A percentile compares a stretch with the other conserved stretches of the same genome.
These are phyloP conservation scores for Chaetomiaceae sp. DNA, from an alignment of 2,329 filamentous ascomycete genomes.

Conservation along the genomic window DNA sequence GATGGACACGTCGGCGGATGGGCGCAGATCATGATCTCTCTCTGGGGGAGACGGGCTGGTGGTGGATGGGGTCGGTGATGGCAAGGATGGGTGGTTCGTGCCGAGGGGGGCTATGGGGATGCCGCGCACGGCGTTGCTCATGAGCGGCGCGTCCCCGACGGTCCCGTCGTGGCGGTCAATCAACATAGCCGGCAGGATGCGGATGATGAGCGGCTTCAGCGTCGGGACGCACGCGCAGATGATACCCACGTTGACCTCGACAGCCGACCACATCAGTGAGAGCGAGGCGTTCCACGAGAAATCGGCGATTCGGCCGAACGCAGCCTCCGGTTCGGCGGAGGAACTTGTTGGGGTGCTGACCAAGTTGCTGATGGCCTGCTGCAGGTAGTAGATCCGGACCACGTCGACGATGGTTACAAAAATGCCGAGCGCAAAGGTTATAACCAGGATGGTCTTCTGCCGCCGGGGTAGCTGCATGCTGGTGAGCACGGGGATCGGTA, in stretches of 20 bases:
- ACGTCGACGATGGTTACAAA: constrained; percentile 88
- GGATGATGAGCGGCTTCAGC: constrained; percentile 76
- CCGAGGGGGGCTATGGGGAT: neutral
- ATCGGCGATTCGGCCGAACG: constrained; percentile 49
- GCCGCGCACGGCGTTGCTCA: no score
- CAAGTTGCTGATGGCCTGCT: constrained; percentile 63
- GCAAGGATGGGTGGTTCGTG: no score
- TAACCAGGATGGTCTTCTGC: constrained; percentile 80
- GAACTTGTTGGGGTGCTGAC: constrained; percentile 37
- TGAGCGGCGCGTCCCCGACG: constrained; percentile 36
- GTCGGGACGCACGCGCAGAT: constrained; percentile 90
- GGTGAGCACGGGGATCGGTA: constrained; percentile 85
- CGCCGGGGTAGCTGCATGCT: constrained; percentile 77
- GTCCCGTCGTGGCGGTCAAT: constrained; percentile 49
- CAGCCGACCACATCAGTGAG: constrained; percentile 88
- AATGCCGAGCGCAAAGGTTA: constrained; percentile 81
- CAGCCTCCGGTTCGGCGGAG: constrained; percentile 36
- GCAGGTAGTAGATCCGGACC: constrained; percentile 82
- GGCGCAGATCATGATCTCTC: neutral
- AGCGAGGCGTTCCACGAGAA: constrained; percentile 73
- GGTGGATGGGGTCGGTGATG: no score
- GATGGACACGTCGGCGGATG: constrained; percentile 22
- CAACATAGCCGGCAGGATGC: constrained; percentile 53
- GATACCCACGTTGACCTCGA: constrained; percentile 91
- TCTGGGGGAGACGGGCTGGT: constrained; percentile 4